A percentile compares a stretch with the other conserved stretches of the same genome.
Conservation (phyloP, 345 rosid genomes). For the Populus tremula region DNA sequence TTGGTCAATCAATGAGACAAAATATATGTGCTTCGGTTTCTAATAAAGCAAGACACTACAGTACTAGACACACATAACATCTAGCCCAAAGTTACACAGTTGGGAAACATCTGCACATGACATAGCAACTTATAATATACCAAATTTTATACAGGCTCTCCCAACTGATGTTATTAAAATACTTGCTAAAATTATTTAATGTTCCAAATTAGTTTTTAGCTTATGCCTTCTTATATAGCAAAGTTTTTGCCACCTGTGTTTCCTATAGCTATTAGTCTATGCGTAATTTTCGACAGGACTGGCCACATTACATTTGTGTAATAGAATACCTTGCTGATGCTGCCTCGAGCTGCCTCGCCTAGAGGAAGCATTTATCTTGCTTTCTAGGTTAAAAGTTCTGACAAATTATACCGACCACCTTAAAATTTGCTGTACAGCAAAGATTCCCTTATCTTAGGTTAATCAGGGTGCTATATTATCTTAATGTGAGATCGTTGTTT, state of each 20-base stretch:
- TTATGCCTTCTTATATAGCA: neutral
- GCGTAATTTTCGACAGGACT: neutral
- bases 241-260: neutral
- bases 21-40: slow-evolving; percentile 36
- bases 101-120: slow-evolving; percentile 32
- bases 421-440: neutral
- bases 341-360: neutral
- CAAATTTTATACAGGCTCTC: neutral
- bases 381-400: neutral
- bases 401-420: neutral
- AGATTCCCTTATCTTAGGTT: neutral
- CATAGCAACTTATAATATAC: neutral
- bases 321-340: neutral
- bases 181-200: no score
- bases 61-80: slow-evolving; percentile 25
- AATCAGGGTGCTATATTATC: no score
- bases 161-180: neutral
- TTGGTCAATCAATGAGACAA: slow-evolving; percentile 48
- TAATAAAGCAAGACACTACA: slow-evolving; percentile 30
- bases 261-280: neutral
- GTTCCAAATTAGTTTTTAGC: no score
- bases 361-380: neutral
- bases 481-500: neutral
- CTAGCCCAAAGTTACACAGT: slow-evolving; percentile 17
- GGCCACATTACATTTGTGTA: neutral